Percentiles rank a stretch among this genome's conserved stretches.
Evolutionary conservation across 179 eudicot species (phyloP).

Genomic region (Spinacia oleracea): DNA sequence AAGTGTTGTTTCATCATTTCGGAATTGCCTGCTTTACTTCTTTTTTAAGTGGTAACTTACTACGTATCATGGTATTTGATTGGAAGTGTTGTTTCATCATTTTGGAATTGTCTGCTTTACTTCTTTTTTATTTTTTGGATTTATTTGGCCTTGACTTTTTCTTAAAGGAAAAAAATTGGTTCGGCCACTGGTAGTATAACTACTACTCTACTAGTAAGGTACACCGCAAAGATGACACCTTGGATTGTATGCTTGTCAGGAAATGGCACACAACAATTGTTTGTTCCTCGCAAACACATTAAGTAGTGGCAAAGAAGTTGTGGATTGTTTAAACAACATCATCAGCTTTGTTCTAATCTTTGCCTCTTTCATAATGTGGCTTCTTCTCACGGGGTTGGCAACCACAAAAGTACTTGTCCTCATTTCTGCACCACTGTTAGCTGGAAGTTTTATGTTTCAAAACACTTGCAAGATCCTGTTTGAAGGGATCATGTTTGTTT

Average conservation of each 20-base stretch:
- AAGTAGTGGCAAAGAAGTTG: conserved; percentile 24
- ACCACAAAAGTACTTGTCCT: conserved; percentile 18
- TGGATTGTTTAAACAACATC: conserved; percentile 14
- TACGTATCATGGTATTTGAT: no score
- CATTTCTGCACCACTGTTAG: conserved; percentile 22
- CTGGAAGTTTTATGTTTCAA: conserved; percentile 25
- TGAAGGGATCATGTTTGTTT: conserved; percentile 31
- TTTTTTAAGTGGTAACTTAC: no score
- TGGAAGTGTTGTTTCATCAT: no score
- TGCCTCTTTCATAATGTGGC: conserved; percentile 27
- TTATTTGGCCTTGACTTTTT: no score
- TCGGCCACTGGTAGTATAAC: no score
- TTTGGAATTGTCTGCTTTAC: no score
- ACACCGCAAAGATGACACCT: neutral
- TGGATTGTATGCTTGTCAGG: neutral
- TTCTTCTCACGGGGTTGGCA: conserved; percentile 22
- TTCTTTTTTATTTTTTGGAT: no score
- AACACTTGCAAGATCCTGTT: conserved; percentile 24
- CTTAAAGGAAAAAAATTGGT: neutral
- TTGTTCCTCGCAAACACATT: conserved; percentile 25
- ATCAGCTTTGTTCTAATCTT: conserved; percentile 18
- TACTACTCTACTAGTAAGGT: no score
- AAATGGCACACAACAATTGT: conserved; percentile 24
- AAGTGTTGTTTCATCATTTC: no score
- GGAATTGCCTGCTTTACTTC: no score